phyloP scores from a whole-genome alignment of 768 basidiomycete genomes.

The Calocybe cyanea region DNA sequence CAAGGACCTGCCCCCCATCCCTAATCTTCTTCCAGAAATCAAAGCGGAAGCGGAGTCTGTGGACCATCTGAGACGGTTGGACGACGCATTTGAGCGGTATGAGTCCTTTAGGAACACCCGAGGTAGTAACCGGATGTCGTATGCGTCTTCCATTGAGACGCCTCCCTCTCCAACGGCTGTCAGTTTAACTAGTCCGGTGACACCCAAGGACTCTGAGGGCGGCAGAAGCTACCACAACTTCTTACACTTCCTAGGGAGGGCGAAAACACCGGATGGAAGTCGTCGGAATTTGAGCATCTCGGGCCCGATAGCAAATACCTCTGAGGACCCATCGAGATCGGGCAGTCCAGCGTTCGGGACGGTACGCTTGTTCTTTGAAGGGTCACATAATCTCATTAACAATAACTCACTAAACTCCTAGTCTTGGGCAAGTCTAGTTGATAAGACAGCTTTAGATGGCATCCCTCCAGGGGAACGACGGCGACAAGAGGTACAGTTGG shows the following conservation, averaged over 20 bases:
- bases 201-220: conserved; percentile 26
- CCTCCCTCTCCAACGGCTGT: conserved; percentile 40
- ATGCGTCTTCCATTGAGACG: conserved; percentile 57
- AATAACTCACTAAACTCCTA: too few species aligned
- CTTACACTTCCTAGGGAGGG: conserved; percentile 60
- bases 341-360: conserved; percentile 66
- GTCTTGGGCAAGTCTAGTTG: conserved; percentile 93
- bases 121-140: conserved; percentile 46
- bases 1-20: conserved; percentile 57
- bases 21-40: conserved; percentile 22
- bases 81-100: conserved; percentile 89
- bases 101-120: conserved; percentile 67
- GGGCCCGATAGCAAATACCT: conserved; percentile 52
- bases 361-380: too few species aligned
- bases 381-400: too few species aligned
- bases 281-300: conserved; percentile 56
- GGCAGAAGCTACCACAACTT: conserved; percentile 44
- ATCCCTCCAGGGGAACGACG: conserved; percentile 77
- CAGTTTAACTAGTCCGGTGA: conserved; percentile 17
- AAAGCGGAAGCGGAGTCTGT: conserved; percentile 20
- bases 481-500: conserved; percentile 73
- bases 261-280: conserved; percentile 53
- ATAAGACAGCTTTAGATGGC: conserved; percentile 76
- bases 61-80: conserved; percentile 41
- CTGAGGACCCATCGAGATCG: conserved; percentile 34